phyloP scores from a whole-genome alignment of 208 protist species.

The Trypanosoma brucei region DNA sequence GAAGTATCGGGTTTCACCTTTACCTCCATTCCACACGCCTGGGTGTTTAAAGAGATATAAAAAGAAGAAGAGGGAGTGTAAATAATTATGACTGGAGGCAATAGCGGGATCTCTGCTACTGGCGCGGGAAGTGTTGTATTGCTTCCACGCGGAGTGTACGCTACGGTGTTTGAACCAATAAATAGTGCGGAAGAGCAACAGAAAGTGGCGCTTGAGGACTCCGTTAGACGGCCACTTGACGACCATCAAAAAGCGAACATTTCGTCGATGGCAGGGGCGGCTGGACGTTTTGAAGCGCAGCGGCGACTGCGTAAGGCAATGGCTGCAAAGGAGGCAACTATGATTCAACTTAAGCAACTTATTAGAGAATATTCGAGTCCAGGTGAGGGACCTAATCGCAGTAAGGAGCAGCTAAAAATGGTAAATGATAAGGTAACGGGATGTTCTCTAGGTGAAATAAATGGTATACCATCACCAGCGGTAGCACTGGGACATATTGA shows the following conservation, averaged over 20 bases:
- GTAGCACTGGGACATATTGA: background rate
- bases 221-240: background rate
- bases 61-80: background rate
- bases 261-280: background rate
- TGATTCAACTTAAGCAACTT: constrained; percentile 11
- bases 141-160: constrained; percentile 8
- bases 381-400: background rate
- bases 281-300: constrained; percentile 13
- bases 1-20: background rate
- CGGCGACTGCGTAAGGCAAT: constrained; percentile 19
- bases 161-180: background rate
- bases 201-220: background rate
- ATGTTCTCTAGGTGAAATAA: background rate
- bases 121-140: background rate
- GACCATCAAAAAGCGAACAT: background rate
- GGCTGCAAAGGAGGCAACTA: constrained; percentile 14
- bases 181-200: background rate
- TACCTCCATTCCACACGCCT: background rate
- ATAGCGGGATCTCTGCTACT: no score
- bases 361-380: background rate
- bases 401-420: background rate
- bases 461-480: background rate
- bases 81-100: background rate
- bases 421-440: background rate
- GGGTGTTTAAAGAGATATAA: background rate